These are phyloP conservation scores for Myrica gale DNA, from an alignment of 306 rosid species.

Conservation along the genomic window DNA sequence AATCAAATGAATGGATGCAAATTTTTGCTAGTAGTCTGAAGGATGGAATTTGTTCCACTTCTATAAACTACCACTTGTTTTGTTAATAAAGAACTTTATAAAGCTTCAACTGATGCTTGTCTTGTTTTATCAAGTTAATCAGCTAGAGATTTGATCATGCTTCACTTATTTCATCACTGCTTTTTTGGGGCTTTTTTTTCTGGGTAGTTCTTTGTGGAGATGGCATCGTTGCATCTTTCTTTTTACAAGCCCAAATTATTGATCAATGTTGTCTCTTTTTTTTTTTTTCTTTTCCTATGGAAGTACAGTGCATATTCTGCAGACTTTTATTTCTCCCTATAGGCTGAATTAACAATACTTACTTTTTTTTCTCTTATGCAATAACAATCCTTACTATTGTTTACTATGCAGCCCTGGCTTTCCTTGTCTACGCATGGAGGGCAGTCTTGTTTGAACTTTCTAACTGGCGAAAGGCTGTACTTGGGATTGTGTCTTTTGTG, in stretches of 20 bases:
- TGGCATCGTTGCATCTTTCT: neutral
- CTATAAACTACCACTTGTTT: neutral
- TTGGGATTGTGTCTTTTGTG: constrained; percentile 43
- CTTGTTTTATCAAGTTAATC: neutral
- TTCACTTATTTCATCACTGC: neutral
- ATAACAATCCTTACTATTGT: constrained; percentile 9
- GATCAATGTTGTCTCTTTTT: neutral
- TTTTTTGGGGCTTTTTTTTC: neutral
- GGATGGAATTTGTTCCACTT: neutral
- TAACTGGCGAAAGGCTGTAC: constrained; percentile 68
- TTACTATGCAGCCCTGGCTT: constrained; percentile 58
- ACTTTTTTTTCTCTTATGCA: too few relatives aligned
- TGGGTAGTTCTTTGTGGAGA: neutral
- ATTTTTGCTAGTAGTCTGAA: neutral
- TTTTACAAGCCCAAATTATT: neutral
- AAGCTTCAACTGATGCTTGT: neutral
- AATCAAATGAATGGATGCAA: neutral
- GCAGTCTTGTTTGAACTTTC: constrained; percentile 76
- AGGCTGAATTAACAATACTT: too few relatives aligned
- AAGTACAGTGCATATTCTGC: neutral
- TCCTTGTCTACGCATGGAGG: constrained; percentile 90
- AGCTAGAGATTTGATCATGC: neutral
- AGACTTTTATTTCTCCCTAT: neutral
- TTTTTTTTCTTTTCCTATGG: neutral
- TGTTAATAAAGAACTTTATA: neutral